Evolutionary conservation across 23 red algal species (phyloP), one percentile per base, ranked within the genome.

Genomic region (Chondrus crispus): DNA sequence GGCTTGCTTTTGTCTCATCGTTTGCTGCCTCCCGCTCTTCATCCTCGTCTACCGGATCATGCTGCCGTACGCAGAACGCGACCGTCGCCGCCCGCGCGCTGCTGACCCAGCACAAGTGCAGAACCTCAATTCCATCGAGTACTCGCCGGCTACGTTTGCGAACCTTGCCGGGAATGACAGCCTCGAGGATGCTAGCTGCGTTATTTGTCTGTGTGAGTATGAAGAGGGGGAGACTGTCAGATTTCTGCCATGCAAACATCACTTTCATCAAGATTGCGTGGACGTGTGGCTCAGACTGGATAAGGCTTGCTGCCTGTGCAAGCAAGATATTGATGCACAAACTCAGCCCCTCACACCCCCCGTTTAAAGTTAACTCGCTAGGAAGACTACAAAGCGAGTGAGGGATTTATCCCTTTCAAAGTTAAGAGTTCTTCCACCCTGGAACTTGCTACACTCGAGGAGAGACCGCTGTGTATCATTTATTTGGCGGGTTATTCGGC

Each of bases 281-380:
- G 91, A 95, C 50, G 84, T 96, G 60, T 99, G 97, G 97, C 60
- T 99, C 30, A 82, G 76, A 37, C 51, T 95, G 40, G 97, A 99
- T 88, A 99, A 99, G 68, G 91, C 87, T 30, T 98, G 96, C 76
- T 95, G 93, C 52, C 96, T 95, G 35, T 98, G 96, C 68, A 95
- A 95, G 46, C 88, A 88, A 49, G 96, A 98, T 72, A 95, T 98
- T 63, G 96, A 98, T 87, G 88, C 90, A 13, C 71, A 83, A 8
- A 88, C 35, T 32, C 60, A 66, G 35, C 60, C 60, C 6, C 26
- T 66, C 26, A 32, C 60, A 19, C 35, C 60, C 35, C 60, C 35
- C 60, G 60, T 66, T 9, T 66, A 66, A n/a, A n/a, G n/a, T n/a
- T n/a, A n/a, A n/a, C n/a, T n/a, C n/a, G n/a, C n/a, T n/a, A n/a